Evolutionary conservation across 2,329 filamentous ascomycete genomes (phyloP).

Genomic region (Ustulina deusta): DNA sequence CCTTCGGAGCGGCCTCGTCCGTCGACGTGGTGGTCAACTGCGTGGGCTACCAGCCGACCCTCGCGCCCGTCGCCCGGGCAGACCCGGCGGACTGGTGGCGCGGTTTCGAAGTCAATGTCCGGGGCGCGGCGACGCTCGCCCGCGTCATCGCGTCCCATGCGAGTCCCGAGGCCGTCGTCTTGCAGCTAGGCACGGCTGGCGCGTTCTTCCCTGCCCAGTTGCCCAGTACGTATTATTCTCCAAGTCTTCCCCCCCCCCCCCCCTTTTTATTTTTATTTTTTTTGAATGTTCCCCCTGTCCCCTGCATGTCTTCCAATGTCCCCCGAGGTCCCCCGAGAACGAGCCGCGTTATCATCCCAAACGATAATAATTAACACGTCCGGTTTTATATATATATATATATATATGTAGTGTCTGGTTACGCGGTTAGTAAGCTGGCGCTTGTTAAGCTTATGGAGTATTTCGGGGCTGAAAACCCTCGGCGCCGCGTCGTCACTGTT

Average conservation of each 20-base stretch:
- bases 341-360: not conserved
- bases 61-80: constrained; percentile 25
- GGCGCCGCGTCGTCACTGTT: constrained; percentile 39
- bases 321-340: not conserved
- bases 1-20: constrained; percentile 13
- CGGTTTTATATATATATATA: too few species aligned
- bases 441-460: constrained; percentile 44
- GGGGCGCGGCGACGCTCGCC: constrained; percentile 36
- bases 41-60: constrained; percentile 25
- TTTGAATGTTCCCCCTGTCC: too few species aligned
- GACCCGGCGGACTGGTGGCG: constrained; percentile 37
- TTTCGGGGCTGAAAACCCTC: constrained; percentile 43
- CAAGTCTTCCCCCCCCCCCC: not conserved
- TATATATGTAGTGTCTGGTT: constrained; percentile 50
- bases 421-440: constrained; percentile 49
- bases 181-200: constrained; percentile 39
- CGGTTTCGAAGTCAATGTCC: constrained; percentile 42
- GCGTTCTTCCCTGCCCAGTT: constrained; percentile 50
- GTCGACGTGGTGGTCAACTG: constrained; percentile 39
- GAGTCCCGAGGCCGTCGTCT: constrained; percentile 23
- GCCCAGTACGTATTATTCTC: constrained; percentile 42
- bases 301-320: too few species aligned
- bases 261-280: not conserved
- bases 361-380: not conserved
- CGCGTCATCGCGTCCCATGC: constrained; percentile 30